Base-by-base conservation (phyloP, 2,329 filamentous ascomycete species). In the Microsporum canis region DNA sequence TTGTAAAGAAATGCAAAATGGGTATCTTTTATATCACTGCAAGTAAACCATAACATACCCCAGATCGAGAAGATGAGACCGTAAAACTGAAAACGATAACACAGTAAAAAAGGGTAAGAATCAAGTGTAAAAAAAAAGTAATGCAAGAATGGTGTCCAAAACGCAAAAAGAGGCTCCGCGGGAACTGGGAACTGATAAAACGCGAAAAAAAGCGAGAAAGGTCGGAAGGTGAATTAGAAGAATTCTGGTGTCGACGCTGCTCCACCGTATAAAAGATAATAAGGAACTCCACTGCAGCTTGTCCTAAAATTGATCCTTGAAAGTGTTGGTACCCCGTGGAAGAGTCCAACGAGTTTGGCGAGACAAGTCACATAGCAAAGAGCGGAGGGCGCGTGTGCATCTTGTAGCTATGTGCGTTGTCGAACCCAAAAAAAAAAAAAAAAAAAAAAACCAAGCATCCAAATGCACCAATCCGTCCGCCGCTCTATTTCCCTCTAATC, bases 401-500 rank as follows among this genome's bases (percentile, higher is more conserved):
- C 17, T 23, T 23, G 17, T 23, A 23, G 17, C 17, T 23, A 23
- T 23, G 17, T 23, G 17, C 17, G 17, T 23, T 23, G 17, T 23
- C 17, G 17, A 23, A 23, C 17, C 17, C 17, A 23, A 23, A 17
- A 49, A 23, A 49, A 31, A n/a, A 27, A 49, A 17, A 60, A 55
- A 60, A 58, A 51, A 39, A 57, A 27, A 39, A 36, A 53, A n/a
- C 29, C 29, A 59, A 58, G 38, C 36, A 31, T 34, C 60, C 23
- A 41, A 63, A 60, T 49, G 49, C 58, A 62, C 34, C 62, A 58
- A 62, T 39, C 33, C 39, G 55, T 61, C 49, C 59, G 51, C 60
- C 59, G 43, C 49, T 63, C 59, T 61, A 63, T 59, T 57, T 57
- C 23, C 38, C 57, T 59, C 57, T 59, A 63, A 53, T 63, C 61